Base-by-base conservation (phyloP, 2,329 filamentous ascomycete genomes). In the Aspergillus sp. region DNA sequence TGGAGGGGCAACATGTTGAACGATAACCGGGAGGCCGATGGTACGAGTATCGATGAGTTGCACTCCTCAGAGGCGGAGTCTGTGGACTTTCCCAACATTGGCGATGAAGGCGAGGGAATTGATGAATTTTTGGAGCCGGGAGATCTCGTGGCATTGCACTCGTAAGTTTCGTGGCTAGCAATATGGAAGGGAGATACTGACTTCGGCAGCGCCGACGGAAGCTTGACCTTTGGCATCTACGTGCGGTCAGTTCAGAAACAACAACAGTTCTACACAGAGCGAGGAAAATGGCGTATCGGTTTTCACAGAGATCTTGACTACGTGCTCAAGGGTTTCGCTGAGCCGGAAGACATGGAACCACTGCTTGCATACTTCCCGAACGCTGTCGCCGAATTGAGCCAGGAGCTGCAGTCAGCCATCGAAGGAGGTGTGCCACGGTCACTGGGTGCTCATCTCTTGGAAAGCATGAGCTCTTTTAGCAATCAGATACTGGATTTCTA, bases 281-380 rank as follows among this genome's bases (percentile, higher is more conserved):
- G 65, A 49, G 71, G 71, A 6, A 71, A 73, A 54, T 74, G 71
- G 71, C 63, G 71, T 4, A 58, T 71, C 17, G 63, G 61, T 30
- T 56, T 54, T 6, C 59, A 69, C 4, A 60, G 55, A 17, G 58
- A 64, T 27, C 60, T 80, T 6, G 69, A 73, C 41, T 81, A 75
- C 55, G 68, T 74, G 7, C 65, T 81, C 9, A 72, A 75, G 43
- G 64, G 66, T 20, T 79, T 77, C 53, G 68, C 77, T 7, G 62
- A 74, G 23, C 65, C 64, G 2, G 61, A 71, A 23, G 52, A 74
- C 22, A 53, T 83, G 3, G 57, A 72, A 10, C 68, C 72, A 2
- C 58, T 83, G 3, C 49, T 76, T 7, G 72, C 75, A 3, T 75
- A 77, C 58, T 65, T 83, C 3, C 81, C 81, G 0, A 58, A 63